phyloP scores from a whole-genome alignment of 768 basidiomycete species.

The Podaxis sp. region DNA sequence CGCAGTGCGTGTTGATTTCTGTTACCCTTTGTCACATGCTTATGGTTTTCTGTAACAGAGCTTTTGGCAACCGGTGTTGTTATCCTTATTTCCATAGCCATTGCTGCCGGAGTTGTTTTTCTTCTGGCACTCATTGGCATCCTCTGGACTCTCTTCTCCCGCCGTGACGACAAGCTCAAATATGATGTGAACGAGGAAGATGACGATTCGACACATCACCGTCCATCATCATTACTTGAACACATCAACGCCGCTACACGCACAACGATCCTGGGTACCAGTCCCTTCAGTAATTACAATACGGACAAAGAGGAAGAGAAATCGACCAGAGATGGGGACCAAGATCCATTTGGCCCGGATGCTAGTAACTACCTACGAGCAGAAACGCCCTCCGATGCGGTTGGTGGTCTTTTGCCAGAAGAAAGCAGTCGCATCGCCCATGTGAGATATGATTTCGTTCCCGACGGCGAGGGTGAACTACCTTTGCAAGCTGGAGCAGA shows the following conservation, averaged over 20 bases:
- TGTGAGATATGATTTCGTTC: slow-evolving; percentile 82
- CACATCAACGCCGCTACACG: slow-evolving; percentile 91
- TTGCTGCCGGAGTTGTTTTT: slow-evolving; percentile 91
- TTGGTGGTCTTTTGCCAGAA: slow-evolving; percentile 58
- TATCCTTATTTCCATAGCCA: slow-evolving; percentile 96
- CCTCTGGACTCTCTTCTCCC: slow-evolving; percentile 83
- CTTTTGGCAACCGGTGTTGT: slow-evolving; percentile 91
- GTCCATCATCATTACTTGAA: slow-evolving; percentile 83
- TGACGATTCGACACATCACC: slow-evolving; percentile 71
- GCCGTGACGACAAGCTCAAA: slow-evolving; percentile 66
- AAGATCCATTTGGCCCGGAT: slow-evolving; percentile 69
- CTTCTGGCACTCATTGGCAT: slow-evolving; percentile 81
- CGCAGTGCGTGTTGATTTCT: slow-evolving; percentile 45
- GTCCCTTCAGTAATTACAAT: slow-evolving; percentile 32
- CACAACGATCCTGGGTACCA: slow-evolving; percentile 66
- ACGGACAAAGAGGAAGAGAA: slow-evolving; percentile 57
- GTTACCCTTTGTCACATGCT: slow-evolving; percentile 5
- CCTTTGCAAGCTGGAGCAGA: slow-evolving; percentile 63
- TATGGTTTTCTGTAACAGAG: slow-evolving; percentile 38
- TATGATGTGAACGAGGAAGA: slow-evolving; percentile 66
- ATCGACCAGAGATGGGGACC: slow-evolving; percentile 28
- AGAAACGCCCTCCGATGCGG: slow-evolving; percentile 75
- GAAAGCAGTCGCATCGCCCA: slow-evolving; percentile 72
- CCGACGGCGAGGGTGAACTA: slow-evolving; percentile 73
- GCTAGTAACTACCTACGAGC: slow-evolving; percentile 75